These are phyloP conservation scores for Sporodiniella umbellata DNA, from an alignment of 371 early-diverging fungal species.

Conservation along the genomic window DNA sequence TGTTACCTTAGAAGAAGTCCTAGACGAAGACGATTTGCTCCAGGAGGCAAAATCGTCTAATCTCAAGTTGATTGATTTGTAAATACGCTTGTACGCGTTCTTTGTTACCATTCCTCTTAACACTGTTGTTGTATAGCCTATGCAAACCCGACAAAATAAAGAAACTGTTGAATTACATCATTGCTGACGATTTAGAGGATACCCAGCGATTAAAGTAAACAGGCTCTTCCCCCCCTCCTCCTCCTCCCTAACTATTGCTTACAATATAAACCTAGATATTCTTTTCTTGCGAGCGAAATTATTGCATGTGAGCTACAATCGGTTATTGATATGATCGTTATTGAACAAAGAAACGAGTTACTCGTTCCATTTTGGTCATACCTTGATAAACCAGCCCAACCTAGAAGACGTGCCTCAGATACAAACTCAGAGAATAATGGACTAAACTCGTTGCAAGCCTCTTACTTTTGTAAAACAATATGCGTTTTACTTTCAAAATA, in stretches of 20 bases:
- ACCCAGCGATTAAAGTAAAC: slow-evolving; percentile 68
- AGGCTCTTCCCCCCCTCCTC: no score
- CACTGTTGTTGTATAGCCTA: slow-evolving; percentile 44
- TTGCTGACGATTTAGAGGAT: slow-evolving; percentile 63
- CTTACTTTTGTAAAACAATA: slow-evolving; percentile 86
- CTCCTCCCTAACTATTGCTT: slow-evolving; percentile 2
- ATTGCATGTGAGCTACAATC: slow-evolving; percentile 82
- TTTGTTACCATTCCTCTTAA: not conserved
- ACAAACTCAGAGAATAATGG: slow-evolving; percentile 16
- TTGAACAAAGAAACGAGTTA: slow-evolving; percentile 58
- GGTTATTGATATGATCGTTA: slow-evolving; percentile 69
- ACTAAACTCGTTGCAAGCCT: slow-evolving; percentile 76
- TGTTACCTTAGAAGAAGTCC: slow-evolving; percentile 68
- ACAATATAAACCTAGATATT: slow-evolving; percentile 52
- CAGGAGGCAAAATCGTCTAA: slow-evolving; percentile 84
- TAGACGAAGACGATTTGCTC: slow-evolving; percentile 79
- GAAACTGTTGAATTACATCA: slow-evolving; percentile 62
- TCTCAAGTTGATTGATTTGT: slow-evolving; percentile 73
- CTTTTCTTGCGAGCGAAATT: slow-evolving; percentile 82
- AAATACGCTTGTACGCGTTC: not conserved
- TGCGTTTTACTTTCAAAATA: slow-evolving; percentile 79
- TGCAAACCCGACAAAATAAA: slow-evolving; percentile 58
- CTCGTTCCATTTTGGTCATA: slow-evolving; percentile 77
- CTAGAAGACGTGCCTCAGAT: slow-evolving; percentile 9
- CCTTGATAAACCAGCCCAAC: slow-evolving; percentile 55